Evolutionary conservation across 163 green algal species (phyloP).

Genomic region (Botryococcus braunii): DNA sequence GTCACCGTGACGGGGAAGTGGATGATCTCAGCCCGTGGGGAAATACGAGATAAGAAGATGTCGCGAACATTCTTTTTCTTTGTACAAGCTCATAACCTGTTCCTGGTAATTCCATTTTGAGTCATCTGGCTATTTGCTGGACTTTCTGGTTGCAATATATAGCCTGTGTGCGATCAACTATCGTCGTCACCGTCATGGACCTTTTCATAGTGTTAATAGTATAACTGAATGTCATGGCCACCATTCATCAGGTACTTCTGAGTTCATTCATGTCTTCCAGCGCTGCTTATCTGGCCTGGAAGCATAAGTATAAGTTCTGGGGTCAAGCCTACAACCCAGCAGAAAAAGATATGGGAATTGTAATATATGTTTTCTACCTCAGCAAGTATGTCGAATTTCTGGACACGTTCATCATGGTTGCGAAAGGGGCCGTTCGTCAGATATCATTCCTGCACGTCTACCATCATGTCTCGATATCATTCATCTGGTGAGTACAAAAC

Average conservation of each 20-base stretch:
- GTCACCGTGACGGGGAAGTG: no score
- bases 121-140: no score
- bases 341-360: constrained; percentile 34
- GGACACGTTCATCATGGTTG: constrained; percentile 66
- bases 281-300: constrained; percentile 20
- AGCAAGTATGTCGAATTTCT: constrained; percentile 67
- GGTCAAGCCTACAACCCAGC: constrained; percentile 35
- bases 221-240: no score
- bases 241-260: no score
- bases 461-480: constrained; percentile 58
- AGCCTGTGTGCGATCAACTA: no score
- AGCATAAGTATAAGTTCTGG: constrained; percentile 45
- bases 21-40: no score
- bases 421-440: constrained; percentile 59
- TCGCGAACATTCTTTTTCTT: no score
- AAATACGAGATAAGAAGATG: no score
- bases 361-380: constrained; percentile 60
- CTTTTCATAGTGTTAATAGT: no score
- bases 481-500: constrained; percentile 63
- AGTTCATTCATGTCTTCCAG: constrained; percentile 20
- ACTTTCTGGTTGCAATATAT: no score
- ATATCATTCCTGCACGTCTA: constrained; percentile 68
- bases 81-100: constrained; percentile 43
- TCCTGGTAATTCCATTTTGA: no score
- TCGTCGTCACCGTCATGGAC: no score